Evolutionary conservation across 2,329 filamentous ascomycete genomes (phyloP), one percentile per base, ranked within the genome.

Genomic region (Microcyclospora tardicrescens): DNA sequence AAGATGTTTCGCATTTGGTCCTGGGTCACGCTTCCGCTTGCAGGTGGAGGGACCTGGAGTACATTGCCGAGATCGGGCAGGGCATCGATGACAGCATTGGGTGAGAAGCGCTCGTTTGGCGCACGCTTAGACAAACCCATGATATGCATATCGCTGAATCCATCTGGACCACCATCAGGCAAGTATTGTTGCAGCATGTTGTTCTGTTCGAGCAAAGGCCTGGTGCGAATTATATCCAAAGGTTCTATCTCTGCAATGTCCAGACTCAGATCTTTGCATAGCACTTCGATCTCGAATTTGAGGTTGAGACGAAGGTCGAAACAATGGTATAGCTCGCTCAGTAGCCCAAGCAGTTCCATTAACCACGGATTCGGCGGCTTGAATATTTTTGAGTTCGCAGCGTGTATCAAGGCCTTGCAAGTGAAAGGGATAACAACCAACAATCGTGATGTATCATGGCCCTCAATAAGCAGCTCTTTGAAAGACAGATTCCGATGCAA

Each of bases 241-340:
- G 89, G 84, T 51, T 93, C 82, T 45, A 96, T 86, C 42, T 75
- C 80, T 63, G 93, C 94, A 61, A 94, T 82, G 45, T 96, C 86
- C n/a, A 96, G 69, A 39, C 80, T 81, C 12, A 98, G 68, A 10
- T 87, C 87, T 57, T 93, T 93, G 68, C 87, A 98, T 16, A 98
- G 72, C 16, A 98, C 87, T 61, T 98, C 91, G 41, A 98, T 96
- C 61, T 98, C 91, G 52, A 98, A 98, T 54, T 96, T 98, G 37
- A 94, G 78, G 50, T 96, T 96, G 29, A 98, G 73, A 60, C 96
- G 96, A 40, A 98, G 68, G 51, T 95, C 89, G 11, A 84, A 85
- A 53, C 83, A 82, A 54, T 94, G 81, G 55, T 98, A 98, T 3
- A 98, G 71, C 56, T 98, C 93, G 52, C 94, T 84, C 28, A 98